A percentile compares a stretch with the other conserved stretches of the same genome.
Conservation (phyloP, 2,329 filamentous ascomycete genomes). For the Leptographium radiaticola region DNA sequence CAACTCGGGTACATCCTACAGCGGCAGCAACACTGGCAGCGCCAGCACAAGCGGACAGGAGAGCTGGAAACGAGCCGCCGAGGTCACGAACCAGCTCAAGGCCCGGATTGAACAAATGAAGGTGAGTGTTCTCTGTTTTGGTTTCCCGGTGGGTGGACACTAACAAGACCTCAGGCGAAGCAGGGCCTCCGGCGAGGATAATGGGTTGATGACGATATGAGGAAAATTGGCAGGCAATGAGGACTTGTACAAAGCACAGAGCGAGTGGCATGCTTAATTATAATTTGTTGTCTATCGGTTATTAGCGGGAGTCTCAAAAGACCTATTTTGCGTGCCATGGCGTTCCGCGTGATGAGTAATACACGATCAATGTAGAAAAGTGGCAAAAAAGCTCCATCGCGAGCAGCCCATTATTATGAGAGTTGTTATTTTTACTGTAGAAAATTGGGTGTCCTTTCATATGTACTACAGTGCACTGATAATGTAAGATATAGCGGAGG, state of each 20-base stretch:
- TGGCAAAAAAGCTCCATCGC: too few relatives aligned
- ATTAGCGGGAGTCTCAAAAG: too few relatives aligned
- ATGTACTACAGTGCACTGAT: too few relatives aligned
- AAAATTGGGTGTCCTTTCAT: too few relatives aligned
- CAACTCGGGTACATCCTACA: background rate
- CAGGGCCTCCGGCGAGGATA: slow-evolving; percentile 11
- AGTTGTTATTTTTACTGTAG: too few relatives aligned
- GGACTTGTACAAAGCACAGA: background rate
- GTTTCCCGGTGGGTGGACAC: background rate
- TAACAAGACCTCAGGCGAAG: slow-evolving; percentile 8
- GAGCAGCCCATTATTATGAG: too few relatives aligned
- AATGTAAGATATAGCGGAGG: too few relatives aligned
- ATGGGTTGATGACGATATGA: background rate
- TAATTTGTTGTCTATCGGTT: too few relatives aligned
- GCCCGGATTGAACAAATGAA: slow-evolving; percentile 99
- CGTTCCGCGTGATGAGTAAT: too few relatives aligned
- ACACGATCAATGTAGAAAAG: too few relatives aligned
- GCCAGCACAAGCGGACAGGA: slow-evolving; percentile 47
- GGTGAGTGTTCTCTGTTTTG: slow-evolving; percentile 36
- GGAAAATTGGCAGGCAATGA: background rate
- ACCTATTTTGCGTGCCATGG: too few relatives aligned
- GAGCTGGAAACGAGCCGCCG: slow-evolving; percentile 93
- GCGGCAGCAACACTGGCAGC: slow-evolving; percentile 7
- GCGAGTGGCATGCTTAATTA: too few relatives aligned
- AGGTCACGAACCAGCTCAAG: slow-evolving; percentile 95